Evolutionary conservation across 495 filamentous ascomycete genomes (phyloP).

Genomic region (Antarctomyces pellizariae): DNA sequence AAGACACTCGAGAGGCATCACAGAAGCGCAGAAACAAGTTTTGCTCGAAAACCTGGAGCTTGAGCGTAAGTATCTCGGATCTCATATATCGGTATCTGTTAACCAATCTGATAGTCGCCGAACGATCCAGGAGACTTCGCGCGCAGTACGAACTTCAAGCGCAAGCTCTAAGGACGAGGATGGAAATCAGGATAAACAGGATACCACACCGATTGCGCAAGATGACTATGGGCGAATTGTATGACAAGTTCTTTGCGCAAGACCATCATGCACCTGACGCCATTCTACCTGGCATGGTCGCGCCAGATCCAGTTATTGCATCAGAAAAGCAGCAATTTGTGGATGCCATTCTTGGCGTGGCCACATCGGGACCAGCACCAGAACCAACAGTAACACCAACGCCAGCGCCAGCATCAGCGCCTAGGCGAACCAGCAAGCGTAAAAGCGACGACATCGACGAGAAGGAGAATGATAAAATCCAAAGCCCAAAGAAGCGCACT

Average conservation of each 20-base stretch:
- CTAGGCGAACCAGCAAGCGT: neutral
- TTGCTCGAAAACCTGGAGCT: slow-evolving; percentile 82
- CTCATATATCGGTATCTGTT: neutral
- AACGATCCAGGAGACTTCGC: slow-evolving; percentile 74
- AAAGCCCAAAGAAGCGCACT: slow-evolving; percentile 30
- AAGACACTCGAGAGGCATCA: slow-evolving; percentile 37
- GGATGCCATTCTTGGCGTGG: neutral
- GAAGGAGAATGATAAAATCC: slow-evolving; percentile 52
- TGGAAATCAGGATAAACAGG: slow-evolving; percentile 87
- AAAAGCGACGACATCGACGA: slow-evolving; percentile 26
- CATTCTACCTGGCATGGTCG: slow-evolving; percentile 13
- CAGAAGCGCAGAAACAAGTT: slow-evolving; percentile 61
- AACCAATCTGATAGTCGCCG: slow-evolving; percentile 40
- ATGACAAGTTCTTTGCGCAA: slow-evolving; percentile 15
- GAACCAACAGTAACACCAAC: slow-evolving; percentile 10
- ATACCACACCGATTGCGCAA: slow-evolving; percentile 63
- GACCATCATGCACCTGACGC: slow-evolving; percentile 13
- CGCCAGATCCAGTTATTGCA: neutral
- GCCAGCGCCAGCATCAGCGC: slow-evolving; percentile 6
- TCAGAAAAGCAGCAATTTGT: too few species aligned
- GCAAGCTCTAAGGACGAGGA: slow-evolving; percentile 56
- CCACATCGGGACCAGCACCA: slow-evolving; percentile 13
- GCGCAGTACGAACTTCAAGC: slow-evolving; percentile 78
- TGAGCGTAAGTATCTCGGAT: slow-evolving; percentile 41
- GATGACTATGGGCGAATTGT: slow-evolving; percentile 61